phyloP scores from a whole-genome alignment of 495 filamentous ascomycete genomes.

The Penicillium daleae region DNA sequence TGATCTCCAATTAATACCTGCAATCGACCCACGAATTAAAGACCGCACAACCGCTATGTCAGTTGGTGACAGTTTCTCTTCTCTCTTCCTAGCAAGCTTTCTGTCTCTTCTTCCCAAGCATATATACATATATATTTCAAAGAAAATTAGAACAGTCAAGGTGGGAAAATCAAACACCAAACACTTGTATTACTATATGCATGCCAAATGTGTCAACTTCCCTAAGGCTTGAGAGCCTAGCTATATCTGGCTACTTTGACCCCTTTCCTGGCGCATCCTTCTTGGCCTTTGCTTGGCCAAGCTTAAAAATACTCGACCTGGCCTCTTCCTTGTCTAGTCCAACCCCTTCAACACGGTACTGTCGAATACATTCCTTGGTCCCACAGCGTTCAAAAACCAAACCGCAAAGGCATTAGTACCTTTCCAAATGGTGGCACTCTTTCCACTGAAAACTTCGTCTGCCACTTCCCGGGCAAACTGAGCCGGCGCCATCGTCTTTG shows the following conservation, averaged over 20 bases:
- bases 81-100: too few species aligned
- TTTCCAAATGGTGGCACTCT: slow-evolving; percentile 3
- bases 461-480: slow-evolving; percentile 6
- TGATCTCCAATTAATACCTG: too few species aligned
- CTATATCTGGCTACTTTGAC: slow-evolving; percentile 1
- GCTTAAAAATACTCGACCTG: slow-evolving; percentile 3
- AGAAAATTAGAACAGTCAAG: too few species aligned
- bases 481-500: slow-evolving; percentile 1
- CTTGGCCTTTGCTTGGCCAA: slow-evolving; percentile 1
- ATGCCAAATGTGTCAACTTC: too few species aligned
- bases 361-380: slow-evolving; percentile 4
- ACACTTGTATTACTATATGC: too few species aligned
- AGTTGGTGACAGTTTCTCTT: too few species aligned
- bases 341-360: slow-evolving; percentile 3
- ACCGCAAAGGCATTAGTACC: background rate
- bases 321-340: slow-evolving; percentile 4
- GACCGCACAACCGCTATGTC: too few species aligned
- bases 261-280: slow-evolving; percentile 4
- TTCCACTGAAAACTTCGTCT: background rate
- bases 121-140: too few species aligned
- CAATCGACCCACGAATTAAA: too few species aligned
- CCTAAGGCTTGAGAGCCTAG: too few species aligned
- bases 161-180: too few species aligned
- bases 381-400: slow-evolving; percentile 12
- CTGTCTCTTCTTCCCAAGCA: too few species aligned